Percentiles rank a stretch among this genome's conserved stretches.
These are phyloP conservation scores for Coelastrella sp. DNA, from an alignment of 139 green algal genomes.

Conservation along the genomic window DNA sequence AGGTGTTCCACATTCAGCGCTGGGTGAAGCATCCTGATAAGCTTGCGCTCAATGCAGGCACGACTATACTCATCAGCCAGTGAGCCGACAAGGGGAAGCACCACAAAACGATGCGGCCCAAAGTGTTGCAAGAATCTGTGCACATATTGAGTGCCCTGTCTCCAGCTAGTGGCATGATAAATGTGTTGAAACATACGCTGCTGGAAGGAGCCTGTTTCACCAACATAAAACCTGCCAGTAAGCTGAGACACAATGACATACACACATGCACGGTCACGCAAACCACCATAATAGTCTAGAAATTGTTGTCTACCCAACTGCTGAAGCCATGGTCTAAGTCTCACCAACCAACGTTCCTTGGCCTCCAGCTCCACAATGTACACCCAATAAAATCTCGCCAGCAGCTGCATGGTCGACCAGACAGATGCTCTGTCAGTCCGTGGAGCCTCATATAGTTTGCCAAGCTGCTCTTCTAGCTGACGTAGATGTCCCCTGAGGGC, in stretches of 20 bases:
- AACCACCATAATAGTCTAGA: not conserved
- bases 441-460: not conserved
- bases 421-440: slow-evolving; percentile 5
- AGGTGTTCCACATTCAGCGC: not conserved
- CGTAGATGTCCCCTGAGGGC: not conserved
- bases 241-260: slow-evolving; percentile 18
- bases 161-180: not conserved
- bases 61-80: not conserved
- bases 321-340: not conserved
- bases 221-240: not conserved
- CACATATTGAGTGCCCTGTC: not conserved
- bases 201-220: not conserved
- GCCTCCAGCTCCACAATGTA: slow-evolving; percentile 2
- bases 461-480: not conserved
- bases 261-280: not conserved
- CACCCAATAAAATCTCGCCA: not conserved
- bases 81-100: not conserved
- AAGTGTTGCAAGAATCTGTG: slow-evolving; percentile 3
- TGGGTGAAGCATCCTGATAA: not conserved
- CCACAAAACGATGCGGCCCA: not conserved
- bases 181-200: not conserved
- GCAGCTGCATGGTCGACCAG: not conserved
- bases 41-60: not conserved
- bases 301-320: not conserved
- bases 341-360: not conserved